Evolutionary conservation across 179 eudicot genomes (phyloP).

Genomic region (Patellifolia procumbens): DNA sequence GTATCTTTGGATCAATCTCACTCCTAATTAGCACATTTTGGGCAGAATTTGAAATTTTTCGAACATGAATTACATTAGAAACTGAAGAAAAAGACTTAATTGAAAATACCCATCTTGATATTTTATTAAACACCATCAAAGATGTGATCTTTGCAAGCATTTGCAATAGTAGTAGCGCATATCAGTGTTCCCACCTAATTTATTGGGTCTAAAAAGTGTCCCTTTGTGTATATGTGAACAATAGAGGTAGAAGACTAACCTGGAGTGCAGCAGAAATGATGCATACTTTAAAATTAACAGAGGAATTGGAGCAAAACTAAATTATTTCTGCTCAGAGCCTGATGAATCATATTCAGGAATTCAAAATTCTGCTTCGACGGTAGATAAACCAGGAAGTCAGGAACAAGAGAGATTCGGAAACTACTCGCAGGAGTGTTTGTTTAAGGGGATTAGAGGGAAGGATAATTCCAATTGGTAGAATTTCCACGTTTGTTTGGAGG

Average conservation of each 20-base stretch:
- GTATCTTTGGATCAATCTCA: constrained; percentile 43
- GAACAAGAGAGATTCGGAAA: not conserved
- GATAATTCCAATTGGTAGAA: too few species aligned
- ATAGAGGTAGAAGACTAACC: constrained; percentile 10
- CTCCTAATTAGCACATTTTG: constrained; percentile 8
- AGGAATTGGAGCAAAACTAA: not conserved
- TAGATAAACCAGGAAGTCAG: not conserved
- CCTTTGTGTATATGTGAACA: not conserved
- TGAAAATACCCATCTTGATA: constrained; percentile 44
- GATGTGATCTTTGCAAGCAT: constrained; percentile 58
- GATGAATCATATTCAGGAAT: not conserved
- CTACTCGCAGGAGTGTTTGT: too few species aligned
- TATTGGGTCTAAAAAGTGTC: not conserved
- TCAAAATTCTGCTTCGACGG: not conserved
- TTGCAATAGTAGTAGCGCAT: constrained; percentile 14
- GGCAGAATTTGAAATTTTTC: constrained; percentile 16
- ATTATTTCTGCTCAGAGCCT: not conserved
- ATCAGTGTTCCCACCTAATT: not conserved
- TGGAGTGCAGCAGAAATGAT: not conserved
- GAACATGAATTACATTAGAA: constrained; percentile 34
- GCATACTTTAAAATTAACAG: not conserved
- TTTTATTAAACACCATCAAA: constrained; percentile 34
- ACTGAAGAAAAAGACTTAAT: constrained; percentile 39
- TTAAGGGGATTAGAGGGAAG: too few species aligned
- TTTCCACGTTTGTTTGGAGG: too few species aligned